Evolutionary conservation across 495 filamentous ascomycete genomes (phyloP).

Genomic region (Hypoxylon trugodes): DNA sequence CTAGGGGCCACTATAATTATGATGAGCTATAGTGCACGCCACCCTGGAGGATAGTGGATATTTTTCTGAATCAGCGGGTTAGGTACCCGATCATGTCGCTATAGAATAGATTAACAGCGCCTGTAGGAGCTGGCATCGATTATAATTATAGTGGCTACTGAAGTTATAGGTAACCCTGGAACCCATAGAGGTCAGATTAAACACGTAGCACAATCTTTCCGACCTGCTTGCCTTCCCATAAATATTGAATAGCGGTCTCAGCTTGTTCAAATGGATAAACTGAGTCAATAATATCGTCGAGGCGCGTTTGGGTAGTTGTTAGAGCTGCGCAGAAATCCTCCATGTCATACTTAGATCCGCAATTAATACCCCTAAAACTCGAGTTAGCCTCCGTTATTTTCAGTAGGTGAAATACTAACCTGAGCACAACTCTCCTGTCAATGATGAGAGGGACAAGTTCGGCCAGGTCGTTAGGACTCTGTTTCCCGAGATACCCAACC

Average conservation of each 20-base stretch:
- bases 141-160: too few relatives aligned
- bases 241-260: constrained; percentile 47
- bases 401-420: constrained; percentile 21
- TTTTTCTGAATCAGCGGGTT: too few relatives aligned
- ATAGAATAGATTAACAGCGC: too few relatives aligned
- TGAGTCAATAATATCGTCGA: constrained; percentile 49
- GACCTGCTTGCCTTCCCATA: constrained; percentile 51
- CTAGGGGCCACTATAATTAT: too few relatives aligned
- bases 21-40: too few relatives aligned
- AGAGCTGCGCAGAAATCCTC: constrained; percentile 48
- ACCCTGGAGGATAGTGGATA: too few relatives aligned
- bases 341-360: constrained; percentile 48
- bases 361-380: constrained; percentile 49
- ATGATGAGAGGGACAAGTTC: constrained; percentile 47
- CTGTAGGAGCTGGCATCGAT: too few relatives aligned
- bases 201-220: constrained; percentile 49
- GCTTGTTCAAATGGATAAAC: constrained; percentile 47
- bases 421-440: constrained; percentile 44
- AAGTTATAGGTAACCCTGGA: too few relatives aligned
- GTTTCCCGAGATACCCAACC: constrained; percentile 51
- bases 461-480: constrained; percentile 36
- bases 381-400: background rate
- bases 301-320: constrained; percentile 31
- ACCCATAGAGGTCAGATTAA: too few relatives aligned
- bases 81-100: too few relatives aligned